These are phyloP conservation scores for Penicillium fuscoglaucum DNA, from an alignment of 2,329 filamentous ascomycete species.

Conservation along the genomic window DNA sequence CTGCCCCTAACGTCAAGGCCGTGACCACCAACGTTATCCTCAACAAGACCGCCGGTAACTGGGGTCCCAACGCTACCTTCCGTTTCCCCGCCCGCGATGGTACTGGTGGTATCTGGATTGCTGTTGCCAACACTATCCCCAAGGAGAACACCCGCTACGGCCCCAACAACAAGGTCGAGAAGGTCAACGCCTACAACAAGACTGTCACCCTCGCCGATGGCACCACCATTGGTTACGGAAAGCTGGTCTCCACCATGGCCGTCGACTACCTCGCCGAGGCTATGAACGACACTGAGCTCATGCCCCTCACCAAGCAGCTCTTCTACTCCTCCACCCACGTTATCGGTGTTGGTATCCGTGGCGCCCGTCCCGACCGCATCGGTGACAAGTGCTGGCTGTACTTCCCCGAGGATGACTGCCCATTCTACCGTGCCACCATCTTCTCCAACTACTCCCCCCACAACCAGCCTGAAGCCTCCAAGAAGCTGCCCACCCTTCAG, in stretches of 20 bases:
- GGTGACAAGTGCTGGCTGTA: slow-evolving; percentile 99
- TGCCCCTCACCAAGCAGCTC: slow-evolving; percentile 80
- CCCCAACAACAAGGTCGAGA: slow-evolving; percentile 77
- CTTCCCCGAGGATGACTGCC: slow-evolving; percentile 98
- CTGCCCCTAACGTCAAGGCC: slow-evolving; percentile 90
- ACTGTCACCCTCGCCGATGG: slow-evolving; percentile 79
- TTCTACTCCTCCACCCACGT: slow-evolving; percentile 98
- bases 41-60: slow-evolving; percentile 93
- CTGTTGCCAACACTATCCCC: slow-evolving; percentile 88
- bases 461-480: slow-evolving; percentile 85
- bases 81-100: slow-evolving; percentile 93
- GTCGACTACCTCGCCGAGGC: slow-evolving; percentile 83
- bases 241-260: slow-evolving; percentile 93
- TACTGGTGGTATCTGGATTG: slow-evolving; percentile 98
- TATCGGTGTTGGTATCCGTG: slow-evolving; percentile 91
- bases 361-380: slow-evolving; percentile 87
- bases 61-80: slow-evolving; percentile 98
- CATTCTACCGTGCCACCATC: slow-evolving; percentile 99
- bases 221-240: slow-evolving; percentile 84
- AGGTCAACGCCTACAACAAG: slow-evolving; percentile 84
- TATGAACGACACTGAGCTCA: slow-evolving; percentile 84
- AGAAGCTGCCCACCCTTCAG: slow-evolving; percentile 81
- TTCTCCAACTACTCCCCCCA: slow-evolving; percentile 99
- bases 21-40: slow-evolving; percentile 93
- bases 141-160: slow-evolving; percentile 90